Evolutionary conservation across 1,139 yeast genomes (phyloP).

Genomic region (Blastobotrys malaysiensis): DNA sequence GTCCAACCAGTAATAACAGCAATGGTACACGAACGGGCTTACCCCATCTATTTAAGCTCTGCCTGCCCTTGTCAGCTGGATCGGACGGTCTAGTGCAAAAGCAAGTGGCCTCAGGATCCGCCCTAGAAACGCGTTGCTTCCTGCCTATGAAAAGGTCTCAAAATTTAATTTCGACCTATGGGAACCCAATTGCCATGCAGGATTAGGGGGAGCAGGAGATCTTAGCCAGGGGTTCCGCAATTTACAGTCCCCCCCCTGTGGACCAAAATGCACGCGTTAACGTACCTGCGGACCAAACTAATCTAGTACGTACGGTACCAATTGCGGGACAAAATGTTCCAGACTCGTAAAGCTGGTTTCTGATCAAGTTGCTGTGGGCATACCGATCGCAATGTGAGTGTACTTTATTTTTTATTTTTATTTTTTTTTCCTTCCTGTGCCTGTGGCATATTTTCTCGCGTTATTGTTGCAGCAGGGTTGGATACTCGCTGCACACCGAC

Average conservation of each 20-base stretch:
- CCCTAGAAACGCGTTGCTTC: not conserved
- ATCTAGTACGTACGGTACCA: not conserved
- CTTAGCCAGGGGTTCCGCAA: not conserved
- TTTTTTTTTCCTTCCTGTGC: not conserved
- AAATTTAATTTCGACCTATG: not conserved
- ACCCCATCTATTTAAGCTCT: not conserved
- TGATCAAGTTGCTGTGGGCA: not conserved
- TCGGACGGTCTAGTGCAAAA: not conserved
- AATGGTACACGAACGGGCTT: no score
- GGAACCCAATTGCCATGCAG: not conserved
- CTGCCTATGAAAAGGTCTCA: not conserved
- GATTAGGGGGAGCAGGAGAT: not conserved
- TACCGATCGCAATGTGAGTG: not conserved
- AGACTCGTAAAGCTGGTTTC: not conserved
- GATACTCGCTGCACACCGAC: not conserved
- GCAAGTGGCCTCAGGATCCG: not conserved
- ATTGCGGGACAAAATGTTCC: not conserved
- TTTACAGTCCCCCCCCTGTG: not conserved
- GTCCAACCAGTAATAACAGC: no score
- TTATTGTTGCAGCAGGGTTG: not conserved
- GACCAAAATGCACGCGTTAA: not conserved
- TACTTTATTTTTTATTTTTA: not conserved
- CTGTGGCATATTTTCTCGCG: no score
- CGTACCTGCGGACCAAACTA: not conserved
- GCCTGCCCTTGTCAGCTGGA: not conserved